Evolutionary conservation across 2,329 filamentous ascomycete species (phyloP), one percentile per base, ranked within the genome.

Genomic region (Paracamarosporium sp.): DNA sequence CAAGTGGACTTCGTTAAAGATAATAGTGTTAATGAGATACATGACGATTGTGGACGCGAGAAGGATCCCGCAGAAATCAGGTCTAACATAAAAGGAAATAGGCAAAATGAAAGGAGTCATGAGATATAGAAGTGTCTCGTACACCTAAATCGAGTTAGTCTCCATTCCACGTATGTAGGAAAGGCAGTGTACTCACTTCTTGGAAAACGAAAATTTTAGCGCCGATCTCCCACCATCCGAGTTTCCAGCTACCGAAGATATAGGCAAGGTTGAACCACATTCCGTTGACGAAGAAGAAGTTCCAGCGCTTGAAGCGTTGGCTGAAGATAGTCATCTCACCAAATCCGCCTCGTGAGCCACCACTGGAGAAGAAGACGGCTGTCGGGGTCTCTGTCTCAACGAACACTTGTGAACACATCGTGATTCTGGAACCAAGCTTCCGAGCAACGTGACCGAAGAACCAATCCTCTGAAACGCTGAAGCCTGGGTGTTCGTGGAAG

Each of bases 271-370:
- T 80, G 62, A 82, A 80, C 65, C 74, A 82, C 66, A 83, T 75
- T 13, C 81, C 77, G 38, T 80, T 79, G 2, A 82, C 78, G 51
- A 82, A 81, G 69, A 84, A 83, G 68, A 83, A 83, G 48, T 83
- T 83, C 82, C 82, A 83, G 13, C 81, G 70, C 50, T 76, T 75
- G 62, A 84, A 83, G 1, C 82, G 73, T 64, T 84, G 82, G 56
- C 78, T 78, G 68, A 80, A 82, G n/a, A 84, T 77, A 0, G 81
- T 83, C 79, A 81, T 83, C 63, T 84, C 82, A 9, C 82, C 82
- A 53, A 82, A 84, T 0, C 82, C 82, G 40, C 81, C 82, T 20
- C 82, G 73, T 6, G 69, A 71, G 4, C 74, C 76, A 8, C 76
- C 72, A 4, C 71, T 69, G 25, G 73, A 74, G 53, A 78, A 73